phyloP scores from a whole-genome alignment of 2,329 filamentous ascomycete species.

The Alternaria viburni region DNA sequence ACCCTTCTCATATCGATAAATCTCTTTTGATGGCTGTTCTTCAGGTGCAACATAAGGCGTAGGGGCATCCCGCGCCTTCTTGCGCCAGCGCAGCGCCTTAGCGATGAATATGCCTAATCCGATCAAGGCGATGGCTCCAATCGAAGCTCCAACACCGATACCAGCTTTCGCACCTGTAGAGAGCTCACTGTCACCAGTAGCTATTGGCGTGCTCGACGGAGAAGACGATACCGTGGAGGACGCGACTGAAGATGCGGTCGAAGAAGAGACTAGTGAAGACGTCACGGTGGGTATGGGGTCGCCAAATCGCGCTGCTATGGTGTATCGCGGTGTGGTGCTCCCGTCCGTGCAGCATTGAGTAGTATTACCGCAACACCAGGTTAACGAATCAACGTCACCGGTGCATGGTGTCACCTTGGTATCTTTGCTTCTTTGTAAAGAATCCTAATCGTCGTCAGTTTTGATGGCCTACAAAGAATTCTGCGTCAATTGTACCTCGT shows the following conservation, averaged over 20 bases:
- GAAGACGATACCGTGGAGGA: not conserved
- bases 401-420: not conserved
- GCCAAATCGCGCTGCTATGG: conserved; percentile 9
- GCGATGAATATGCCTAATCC: conserved; percentile 7
- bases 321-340: not conserved
- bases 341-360: conserved; percentile 1
- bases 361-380: not conserved
- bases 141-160: not conserved
- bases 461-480: not conserved
- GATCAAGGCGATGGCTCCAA: conserved; percentile 8
- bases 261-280: not conserved
- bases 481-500: conserved; percentile 5
- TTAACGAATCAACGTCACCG: not conserved
- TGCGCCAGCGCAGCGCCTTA: conserved; percentile 16
- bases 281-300: conserved; percentile 3
- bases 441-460: not conserved
- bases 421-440: not conserved
- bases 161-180: conserved; percentile 5
- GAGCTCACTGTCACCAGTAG: not conserved
- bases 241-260: not conserved
- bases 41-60: not conserved
- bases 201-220: not conserved
- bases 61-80: not conserved
- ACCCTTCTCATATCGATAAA: not conserved
- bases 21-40: not conserved